Percentiles rank a stretch among this genome's conserved stretches.
phyloP scores from a whole-genome alignment of 441 rosid genomes.

The Raphanus hybrid region DNA sequence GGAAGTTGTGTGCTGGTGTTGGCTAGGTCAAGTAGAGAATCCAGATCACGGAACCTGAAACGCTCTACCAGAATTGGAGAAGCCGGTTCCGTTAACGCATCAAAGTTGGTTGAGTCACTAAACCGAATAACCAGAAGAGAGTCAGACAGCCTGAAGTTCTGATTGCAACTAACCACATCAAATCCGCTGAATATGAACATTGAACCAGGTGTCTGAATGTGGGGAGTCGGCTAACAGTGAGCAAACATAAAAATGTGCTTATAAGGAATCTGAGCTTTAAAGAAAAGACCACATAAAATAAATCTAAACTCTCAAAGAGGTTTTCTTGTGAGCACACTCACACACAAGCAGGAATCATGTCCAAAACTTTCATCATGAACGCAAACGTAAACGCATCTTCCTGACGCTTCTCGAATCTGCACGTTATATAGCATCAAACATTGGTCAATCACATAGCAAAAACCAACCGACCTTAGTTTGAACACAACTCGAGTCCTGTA shows the following conservation, averaged over 20 bases:
- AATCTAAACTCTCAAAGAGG: neutral
- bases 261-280: neutral
- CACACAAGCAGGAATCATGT: conserved; percentile 60
- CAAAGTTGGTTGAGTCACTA: neutral
- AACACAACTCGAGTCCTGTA: neutral
- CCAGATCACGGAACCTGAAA: neutral
- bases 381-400: conserved; percentile 76
- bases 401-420: conserved; percentile 92
- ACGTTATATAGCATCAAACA: conserved; percentile 17
- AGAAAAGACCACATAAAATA: neutral
- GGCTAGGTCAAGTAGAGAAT: neutral
- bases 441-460: conserved; percentile 1
- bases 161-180: neutral
- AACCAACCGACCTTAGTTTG: neutral
- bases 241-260: neutral
- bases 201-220: neutral
- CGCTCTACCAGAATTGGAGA: neutral
- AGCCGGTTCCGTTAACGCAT: neutral
- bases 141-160: neutral
- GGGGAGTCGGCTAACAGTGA: neutral
- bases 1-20: conserved; percentile 1
- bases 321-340: conserved; percentile 10
- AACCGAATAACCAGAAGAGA: neutral
- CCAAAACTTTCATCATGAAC: conserved; percentile 69
- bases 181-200: neutral